phyloP scores from a whole-genome alignment of 2,329 filamentous ascomycete species.

The Exophiala viscosa region DNA sequence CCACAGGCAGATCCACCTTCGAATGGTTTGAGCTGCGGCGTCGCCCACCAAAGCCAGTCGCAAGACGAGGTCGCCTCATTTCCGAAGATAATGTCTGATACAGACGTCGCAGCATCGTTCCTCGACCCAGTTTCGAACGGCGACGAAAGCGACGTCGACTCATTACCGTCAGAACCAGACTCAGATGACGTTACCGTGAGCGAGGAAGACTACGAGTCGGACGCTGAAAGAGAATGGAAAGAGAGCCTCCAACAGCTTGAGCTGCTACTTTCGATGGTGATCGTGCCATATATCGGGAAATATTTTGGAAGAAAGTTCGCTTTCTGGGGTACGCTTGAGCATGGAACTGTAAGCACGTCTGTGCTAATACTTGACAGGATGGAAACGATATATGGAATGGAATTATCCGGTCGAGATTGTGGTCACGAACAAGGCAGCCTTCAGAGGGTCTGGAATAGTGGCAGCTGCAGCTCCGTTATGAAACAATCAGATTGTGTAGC shows the following conservation, averaged over 20 bases:
- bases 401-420: constrained; percentile 75
- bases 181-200: constrained; percentile 49
- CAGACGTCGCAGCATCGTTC: constrained; percentile 32
- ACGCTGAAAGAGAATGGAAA: constrained; percentile 93
- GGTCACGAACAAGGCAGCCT: constrained; percentile 58
- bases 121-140: constrained; percentile 22
- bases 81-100: constrained; percentile 19
- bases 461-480: constrained; percentile 49
- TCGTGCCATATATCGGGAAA: constrained; percentile 91
- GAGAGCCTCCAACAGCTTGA: constrained; percentile 91
- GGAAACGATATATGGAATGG: constrained; percentile 94
- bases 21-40: not conserved
- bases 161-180: constrained; percentile 45
- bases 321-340: constrained; percentile 73
- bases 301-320: constrained; percentile 92
- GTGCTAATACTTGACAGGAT: constrained; percentile 55
- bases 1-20: not conserved
- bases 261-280: constrained; percentile 85
- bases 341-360: not conserved
- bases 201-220: constrained; percentile 62
- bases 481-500: constrained; percentile 6
- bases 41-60: not conserved
- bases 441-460: constrained; percentile 61
- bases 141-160: constrained; percentile 42
- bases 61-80: not conserved